Evolutionary conservation across 768 basidiomycete genomes (phyloP), one percentile per base, ranked within the genome.

Genomic region (Amanita pseudoporphyria): DNA sequence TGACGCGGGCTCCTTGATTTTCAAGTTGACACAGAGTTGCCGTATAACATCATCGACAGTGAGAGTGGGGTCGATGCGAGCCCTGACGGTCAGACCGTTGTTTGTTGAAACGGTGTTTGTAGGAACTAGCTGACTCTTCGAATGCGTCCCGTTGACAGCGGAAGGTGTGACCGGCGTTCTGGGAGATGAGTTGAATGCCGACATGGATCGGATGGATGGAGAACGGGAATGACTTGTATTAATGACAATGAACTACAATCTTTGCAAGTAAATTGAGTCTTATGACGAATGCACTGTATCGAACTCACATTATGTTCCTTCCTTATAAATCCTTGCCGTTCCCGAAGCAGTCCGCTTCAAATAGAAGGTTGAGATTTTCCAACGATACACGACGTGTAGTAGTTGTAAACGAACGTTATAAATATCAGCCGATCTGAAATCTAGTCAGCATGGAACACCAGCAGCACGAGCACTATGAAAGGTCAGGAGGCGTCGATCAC

Each of bases 1-100:
- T 1, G 75, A 73, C 1, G 87, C 75, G 0, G 84, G 74, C 33
- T 87, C 87, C 51, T 78, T 79, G 51, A 91, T 80, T 64, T 84
- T 82, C 55, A 95, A 70, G 65, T 82, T 91, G 55, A 82, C 66
- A 57, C 88, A 90, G 9, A 92, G 75, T 63, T 90, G 87, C 49
- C 78, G 81, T 45, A 92, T 76, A 50, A 92, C 90, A 61, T 92
- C 89, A 46, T 86, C 81, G 45, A 90, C 89, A 5, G 83, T 80
- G 26, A 91, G 71, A 5, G 87, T 82, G 13, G 86, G 84, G 61
- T 92, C 89, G 56, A 92, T 92, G 52, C 89, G 79, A 9, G 87
- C 82, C 53, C 87, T 82, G 18, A 91, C 87, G 38, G 81, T 81
- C 26, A 75, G 57, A 37, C 87, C 87, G 16, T 87, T 82, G 49